Conservation (phyloP, 2,329 filamentous ascomycete genomes). For the Coniochaeta ligniaria region DNA sequence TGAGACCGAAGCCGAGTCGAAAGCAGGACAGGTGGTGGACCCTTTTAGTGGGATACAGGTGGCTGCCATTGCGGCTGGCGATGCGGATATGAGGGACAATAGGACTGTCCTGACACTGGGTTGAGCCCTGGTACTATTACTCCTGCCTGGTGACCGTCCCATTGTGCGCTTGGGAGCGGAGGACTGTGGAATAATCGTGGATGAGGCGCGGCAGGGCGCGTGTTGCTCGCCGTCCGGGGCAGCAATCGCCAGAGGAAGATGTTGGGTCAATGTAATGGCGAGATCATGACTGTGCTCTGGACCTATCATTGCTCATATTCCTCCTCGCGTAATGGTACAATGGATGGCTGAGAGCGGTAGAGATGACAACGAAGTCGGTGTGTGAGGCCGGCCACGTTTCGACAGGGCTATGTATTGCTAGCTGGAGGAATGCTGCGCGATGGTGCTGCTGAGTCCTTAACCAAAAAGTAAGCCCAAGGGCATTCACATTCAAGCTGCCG, state of each 20-base stretch:
- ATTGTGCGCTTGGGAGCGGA: not conserved
- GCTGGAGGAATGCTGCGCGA: constrained; percentile 6
- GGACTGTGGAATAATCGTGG: not conserved
- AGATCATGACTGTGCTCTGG: constrained; percentile 14
- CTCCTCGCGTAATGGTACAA: not conserved
- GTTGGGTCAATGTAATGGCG: constrained; percentile 5
- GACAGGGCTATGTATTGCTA: constrained; percentile 5
- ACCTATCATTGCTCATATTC: constrained; percentile 14
- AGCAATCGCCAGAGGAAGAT: not conserved
- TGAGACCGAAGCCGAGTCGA: constrained; percentile 64
- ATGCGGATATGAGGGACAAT: constrained; percentile 22
- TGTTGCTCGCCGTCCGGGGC: not conserved
- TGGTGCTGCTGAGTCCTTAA: constrained; percentile 2
- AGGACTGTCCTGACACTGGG: constrained; percentile 10
- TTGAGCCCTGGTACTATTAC: constrained; percentile 6
- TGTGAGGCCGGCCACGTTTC: not conserved
- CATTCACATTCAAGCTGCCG: not conserved
- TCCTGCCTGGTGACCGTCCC: constrained; percentile 3
- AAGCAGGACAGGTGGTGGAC: constrained; percentile 67
- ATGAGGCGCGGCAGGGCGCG: not conserved
- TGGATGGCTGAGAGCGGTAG: not conserved
- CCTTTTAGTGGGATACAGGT: constrained; percentile 63
- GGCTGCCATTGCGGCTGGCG: constrained; percentile 26
- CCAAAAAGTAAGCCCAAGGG: constrained; percentile 3
- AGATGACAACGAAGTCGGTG: not conserved